phyloP scores from a whole-genome alignment of 352 stramenopile genomes.

The Phytophthora sansomeana region DNA sequence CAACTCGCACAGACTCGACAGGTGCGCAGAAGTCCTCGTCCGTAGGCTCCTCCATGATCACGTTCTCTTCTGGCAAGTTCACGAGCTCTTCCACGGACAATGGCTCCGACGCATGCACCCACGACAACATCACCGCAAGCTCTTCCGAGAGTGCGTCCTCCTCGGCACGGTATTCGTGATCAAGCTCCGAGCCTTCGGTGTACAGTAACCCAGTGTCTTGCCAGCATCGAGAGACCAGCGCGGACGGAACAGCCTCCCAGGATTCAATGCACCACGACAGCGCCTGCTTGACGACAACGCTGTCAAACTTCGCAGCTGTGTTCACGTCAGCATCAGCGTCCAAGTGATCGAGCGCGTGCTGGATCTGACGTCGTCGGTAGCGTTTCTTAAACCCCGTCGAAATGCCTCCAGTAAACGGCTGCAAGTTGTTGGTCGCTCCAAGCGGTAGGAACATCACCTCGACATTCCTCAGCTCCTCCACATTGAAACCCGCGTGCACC shows the following conservation, averaged over 20 bases:
- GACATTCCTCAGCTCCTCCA: conserved; percentile 29
- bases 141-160: conserved; percentile 34
- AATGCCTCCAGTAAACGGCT: conserved; percentile 37
- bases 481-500: conserved; percentile 34
- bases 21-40: conserved; percentile 38
- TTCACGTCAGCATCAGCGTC: conserved; percentile 31
- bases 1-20: conserved; percentile 17
- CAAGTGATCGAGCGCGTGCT: conserved; percentile 33
- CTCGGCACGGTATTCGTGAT: conserved; percentile 1
- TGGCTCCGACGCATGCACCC: conserved; percentile 21
- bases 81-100: conserved; percentile 37
- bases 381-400: conserved; percentile 37
- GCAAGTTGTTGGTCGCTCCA: conserved; percentile 20
- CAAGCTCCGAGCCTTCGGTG: background rate
- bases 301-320: conserved; percentile 27
- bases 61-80: conserved; percentile 34
- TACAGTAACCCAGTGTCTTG: conserved; percentile 24
- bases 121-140: conserved; percentile 33
- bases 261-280: conserved; percentile 35
- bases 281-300: conserved; percentile 30
- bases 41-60: conserved; percentile 38
- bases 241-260: conserved; percentile 31
- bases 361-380: conserved; percentile 39
- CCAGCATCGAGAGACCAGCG: conserved; percentile 27
- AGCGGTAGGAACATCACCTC: conserved; percentile 33